Percentiles rank a stretch among this genome's conserved stretches.
Conservation (phyloP, 495 filamentous ascomycete genomes). For the Viridothelium virens region DNA sequence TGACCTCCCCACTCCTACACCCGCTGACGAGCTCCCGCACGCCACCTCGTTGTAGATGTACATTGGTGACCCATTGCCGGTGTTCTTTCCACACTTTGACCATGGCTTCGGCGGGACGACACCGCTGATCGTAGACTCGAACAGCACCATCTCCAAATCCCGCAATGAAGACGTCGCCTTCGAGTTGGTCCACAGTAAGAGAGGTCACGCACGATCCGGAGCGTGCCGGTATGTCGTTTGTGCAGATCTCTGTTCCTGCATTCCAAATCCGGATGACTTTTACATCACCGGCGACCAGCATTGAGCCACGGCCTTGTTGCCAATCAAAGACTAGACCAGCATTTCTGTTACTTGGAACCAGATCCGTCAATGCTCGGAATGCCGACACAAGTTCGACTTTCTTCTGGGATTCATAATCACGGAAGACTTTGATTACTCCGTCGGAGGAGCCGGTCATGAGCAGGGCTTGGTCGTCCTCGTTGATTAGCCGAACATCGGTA, state of each 20-base stretch:
- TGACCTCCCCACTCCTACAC: conserved; percentile 82
- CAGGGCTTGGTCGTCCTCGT: conserved; percentile 93
- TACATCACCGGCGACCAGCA: conserved; percentile 91
- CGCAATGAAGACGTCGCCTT: conserved; percentile 88
- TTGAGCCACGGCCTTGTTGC: conserved; percentile 93
- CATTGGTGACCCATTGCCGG: conserved; percentile 85
- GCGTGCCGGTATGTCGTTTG: conserved; percentile 86
- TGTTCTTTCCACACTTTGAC: conserved; percentile 95
- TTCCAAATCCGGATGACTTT: conserved; percentile 95
- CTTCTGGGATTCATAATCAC: conserved; percentile 69
- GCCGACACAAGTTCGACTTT: conserved; percentile 79
- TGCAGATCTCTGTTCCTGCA: conserved; percentile 85
- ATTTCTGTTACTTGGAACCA: conserved; percentile 87
- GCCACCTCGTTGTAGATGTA: conserved; percentile 95
- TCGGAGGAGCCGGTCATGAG: conserved; percentile 93
- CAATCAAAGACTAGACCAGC: conserved; percentile 95
- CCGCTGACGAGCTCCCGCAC: conserved; percentile 82
- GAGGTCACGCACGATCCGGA: conserved; percentile 94
- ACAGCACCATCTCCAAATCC: conserved; percentile 97
- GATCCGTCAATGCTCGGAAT: conserved; percentile 86
- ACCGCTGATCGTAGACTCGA: conserved; percentile 83
- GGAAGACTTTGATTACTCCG: conserved; percentile 87
- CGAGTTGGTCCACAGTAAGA: conserved; percentile 92
- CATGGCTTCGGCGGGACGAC: conserved; percentile 75
- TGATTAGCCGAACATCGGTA: conserved; percentile 91